These are phyloP conservation scores for Rhododendron kiyosumense DNA, from an alignment of 148 eudicot genomes.

Conservation along the genomic window DNA sequence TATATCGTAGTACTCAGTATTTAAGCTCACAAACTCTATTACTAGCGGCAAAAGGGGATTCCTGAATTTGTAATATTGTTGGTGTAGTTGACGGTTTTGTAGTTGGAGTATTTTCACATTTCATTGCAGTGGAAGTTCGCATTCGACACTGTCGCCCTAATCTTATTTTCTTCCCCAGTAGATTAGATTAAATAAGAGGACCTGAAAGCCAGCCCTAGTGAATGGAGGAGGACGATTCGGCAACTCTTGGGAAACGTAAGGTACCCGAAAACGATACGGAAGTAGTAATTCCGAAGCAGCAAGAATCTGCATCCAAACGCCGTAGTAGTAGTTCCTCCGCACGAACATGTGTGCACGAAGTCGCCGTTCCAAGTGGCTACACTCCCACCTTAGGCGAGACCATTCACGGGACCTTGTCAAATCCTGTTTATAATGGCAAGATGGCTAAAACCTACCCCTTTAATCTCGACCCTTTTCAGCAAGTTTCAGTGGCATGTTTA, in stretches of 20 bases:
- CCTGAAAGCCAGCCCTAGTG: not conserved
- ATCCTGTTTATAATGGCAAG: no score
- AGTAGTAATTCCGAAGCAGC: conserved; percentile 3
- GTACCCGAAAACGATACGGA: conserved; percentile 20
- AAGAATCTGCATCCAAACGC: conserved; percentile 33
- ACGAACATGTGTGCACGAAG: conserved; percentile 86
- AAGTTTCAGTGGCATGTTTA: no score
- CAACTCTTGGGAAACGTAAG: conserved; percentile 41
- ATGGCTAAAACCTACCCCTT: no score
- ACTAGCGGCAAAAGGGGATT: not conserved
- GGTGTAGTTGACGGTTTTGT: not conserved
- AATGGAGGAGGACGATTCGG: conserved; percentile 23
- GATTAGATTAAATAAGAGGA: no score
- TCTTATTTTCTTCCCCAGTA: no score
- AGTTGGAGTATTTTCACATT: not conserved
- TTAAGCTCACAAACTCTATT: not conserved
- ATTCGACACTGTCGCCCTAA: not conserved
- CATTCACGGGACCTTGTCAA: no score
- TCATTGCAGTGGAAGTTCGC: not conserved
- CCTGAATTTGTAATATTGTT: not conserved
- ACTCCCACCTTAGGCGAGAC: conserved; percentile 33
- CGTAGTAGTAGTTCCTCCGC: conserved; percentile 24
- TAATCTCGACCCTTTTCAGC: no score
- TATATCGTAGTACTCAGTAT: not conserved
- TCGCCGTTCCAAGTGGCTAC: conserved; percentile 70